phyloP scores from a whole-genome alignment of 1,284 basidiomycete species.

The Boletus smithii region DNA sequence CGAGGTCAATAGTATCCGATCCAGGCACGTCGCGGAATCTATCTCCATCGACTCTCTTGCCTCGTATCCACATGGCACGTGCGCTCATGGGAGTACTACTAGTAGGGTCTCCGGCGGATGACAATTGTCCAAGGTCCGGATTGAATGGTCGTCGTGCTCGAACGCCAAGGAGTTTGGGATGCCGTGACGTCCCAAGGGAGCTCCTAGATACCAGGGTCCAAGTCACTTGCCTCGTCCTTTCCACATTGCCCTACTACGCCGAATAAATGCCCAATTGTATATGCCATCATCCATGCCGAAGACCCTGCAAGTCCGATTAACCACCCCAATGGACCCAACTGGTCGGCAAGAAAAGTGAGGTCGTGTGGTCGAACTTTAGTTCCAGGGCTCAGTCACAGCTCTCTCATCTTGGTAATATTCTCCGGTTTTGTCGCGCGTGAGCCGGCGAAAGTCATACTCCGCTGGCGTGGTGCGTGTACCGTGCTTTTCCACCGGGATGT shows the following conservation, averaged over 20 bases:
- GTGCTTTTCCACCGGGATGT: background rate
- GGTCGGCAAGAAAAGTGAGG: background rate
- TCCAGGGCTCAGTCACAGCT: background rate
- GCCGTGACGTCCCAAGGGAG: background rate
- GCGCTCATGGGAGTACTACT: slow-evolving; percentile 1
- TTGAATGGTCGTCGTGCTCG: background rate
- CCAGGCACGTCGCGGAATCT: background rate
- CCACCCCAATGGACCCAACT: too few relatives aligned
- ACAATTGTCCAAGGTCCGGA: background rate
- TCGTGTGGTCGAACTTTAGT: background rate
- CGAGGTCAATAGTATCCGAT: background rate
- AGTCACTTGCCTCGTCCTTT: slow-evolving; percentile 8
- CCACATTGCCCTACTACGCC: background rate
- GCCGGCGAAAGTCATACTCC: background rate
- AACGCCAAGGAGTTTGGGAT: background rate
- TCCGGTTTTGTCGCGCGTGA: background rate
- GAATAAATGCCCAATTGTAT: background rate
- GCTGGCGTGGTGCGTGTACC: background rate
- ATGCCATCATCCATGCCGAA: background rate
- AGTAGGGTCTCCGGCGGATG: slow-evolving; percentile 5
- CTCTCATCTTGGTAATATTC: background rate
- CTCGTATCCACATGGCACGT: background rate
- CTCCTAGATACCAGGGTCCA: slow-evolving; percentile 11
- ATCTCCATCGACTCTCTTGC: background rate
- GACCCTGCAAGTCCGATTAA: too few relatives aligned